Evolutionary conservation across 164 flowering plant genomes (phyloP).

Genomic region (Houttuynia cordata): DNA sequence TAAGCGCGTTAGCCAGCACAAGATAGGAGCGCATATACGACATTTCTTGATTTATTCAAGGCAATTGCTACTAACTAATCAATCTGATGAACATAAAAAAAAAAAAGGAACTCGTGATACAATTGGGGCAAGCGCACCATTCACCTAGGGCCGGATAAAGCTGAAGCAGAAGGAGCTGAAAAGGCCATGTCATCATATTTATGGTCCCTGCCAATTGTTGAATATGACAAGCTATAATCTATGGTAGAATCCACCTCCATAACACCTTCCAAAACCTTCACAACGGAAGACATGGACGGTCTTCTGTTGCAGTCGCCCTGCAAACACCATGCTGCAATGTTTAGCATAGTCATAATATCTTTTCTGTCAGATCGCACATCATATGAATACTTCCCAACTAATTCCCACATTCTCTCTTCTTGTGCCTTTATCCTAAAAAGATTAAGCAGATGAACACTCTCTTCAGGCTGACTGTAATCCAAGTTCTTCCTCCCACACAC

Average conservation of each 20-base stretch:
- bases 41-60: too few species aligned
- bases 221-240: not conserved
- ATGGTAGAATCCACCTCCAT: constrained; percentile 4
- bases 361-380: constrained; percentile 3
- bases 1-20: too few species aligned
- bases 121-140: not conserved
- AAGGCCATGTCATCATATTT: constrained; percentile 5
- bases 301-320: constrained; percentile 8
- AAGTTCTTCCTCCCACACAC: constrained; percentile 16
- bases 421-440: constrained; percentile 5
- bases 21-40: too few species aligned
- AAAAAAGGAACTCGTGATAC: not conserved
- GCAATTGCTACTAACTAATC: too few species aligned
- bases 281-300: constrained; percentile 15
- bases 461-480: constrained; percentile 7
- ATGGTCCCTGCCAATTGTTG: constrained; percentile 5
- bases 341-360: constrained; percentile 8
- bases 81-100: not conserved
- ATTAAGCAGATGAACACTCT: constrained; percentile 3
- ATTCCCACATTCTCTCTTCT: constrained; percentile 6
- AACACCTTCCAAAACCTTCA: constrained; percentile 13
- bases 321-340: constrained; percentile 14
- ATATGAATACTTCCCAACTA: constrained; percentile 3
- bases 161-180: not conserved
- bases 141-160: constrained; percentile 10